A percentile compares a stretch with the other conserved stretches of the same genome.
phyloP scores from a whole-genome alignment of 768 basidiomycete genomes.

The Hericium coralloides region DNA sequence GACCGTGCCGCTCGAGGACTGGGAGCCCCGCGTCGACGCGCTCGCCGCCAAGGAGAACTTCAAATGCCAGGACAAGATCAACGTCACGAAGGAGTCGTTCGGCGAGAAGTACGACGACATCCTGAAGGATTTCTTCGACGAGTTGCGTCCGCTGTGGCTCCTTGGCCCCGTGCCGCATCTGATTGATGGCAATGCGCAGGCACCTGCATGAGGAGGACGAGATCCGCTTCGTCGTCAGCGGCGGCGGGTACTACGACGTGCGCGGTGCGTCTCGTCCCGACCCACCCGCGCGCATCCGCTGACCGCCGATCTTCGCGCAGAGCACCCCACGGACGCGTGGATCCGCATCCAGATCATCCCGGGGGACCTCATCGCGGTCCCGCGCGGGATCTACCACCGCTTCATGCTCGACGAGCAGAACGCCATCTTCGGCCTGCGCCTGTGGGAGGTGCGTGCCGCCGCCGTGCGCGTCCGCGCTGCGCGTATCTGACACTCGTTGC shows the following conservation, averaged over 20 bases:
- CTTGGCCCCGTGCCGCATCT: neutral
- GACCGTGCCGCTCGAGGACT: constrained; percentile 52
- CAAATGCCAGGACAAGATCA: constrained; percentile 77
- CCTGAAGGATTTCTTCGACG: constrained; percentile 76
- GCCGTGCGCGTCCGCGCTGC: too few species aligned
- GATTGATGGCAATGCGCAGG: constrained; percentile 27
- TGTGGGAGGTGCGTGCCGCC: constrained; percentile 61
- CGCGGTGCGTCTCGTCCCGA: constrained; percentile 43
- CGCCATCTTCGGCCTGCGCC: constrained; percentile 64
- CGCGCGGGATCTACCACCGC: constrained; percentile 89
- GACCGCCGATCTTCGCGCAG: constrained; percentile 25
- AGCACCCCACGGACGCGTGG: constrained; percentile 64
- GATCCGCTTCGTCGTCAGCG: constrained; percentile 79
- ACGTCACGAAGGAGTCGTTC: constrained; percentile 67
- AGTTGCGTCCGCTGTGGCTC: constrained; percentile 34
- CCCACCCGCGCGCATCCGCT: neutral
- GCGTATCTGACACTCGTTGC: neutral
- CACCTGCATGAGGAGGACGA: constrained; percentile 97
- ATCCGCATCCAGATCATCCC: constrained; percentile 67
- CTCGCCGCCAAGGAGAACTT: constrained; percentile 65
- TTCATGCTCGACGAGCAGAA: constrained; percentile 82
- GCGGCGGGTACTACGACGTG: constrained; percentile 91
- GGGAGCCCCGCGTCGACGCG: constrained; percentile 47
- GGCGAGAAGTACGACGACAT: constrained; percentile 79
- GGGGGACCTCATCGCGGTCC: constrained; percentile 82